Conservation (phyloP, 2,329 filamentous ascomycete species). For the Hirsutella thompsonii region DNA sequence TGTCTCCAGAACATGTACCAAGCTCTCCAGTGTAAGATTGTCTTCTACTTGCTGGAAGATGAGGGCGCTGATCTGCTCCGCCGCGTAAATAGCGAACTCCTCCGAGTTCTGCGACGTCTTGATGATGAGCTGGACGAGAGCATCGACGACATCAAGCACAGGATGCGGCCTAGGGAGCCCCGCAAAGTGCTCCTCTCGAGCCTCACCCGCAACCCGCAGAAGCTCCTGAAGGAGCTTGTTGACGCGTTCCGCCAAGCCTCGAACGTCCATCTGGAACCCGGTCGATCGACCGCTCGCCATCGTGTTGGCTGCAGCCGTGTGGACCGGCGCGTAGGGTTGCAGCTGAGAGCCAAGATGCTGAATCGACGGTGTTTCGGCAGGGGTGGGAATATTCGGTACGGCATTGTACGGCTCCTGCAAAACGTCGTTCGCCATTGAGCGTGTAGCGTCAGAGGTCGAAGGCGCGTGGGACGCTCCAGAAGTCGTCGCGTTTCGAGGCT, state of each 20-base stretch:
- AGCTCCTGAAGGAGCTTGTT: constrained; percentile 46
- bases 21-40: constrained; percentile 44
- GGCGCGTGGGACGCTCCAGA: constrained; percentile 42
- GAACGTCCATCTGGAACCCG: constrained; percentile 36
- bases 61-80: constrained; percentile 44
- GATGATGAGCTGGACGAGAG: constrained; percentile 48
- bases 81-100: constrained; percentile 44
- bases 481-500: constrained; percentile 52
- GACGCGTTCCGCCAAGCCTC: constrained; percentile 39
- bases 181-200: constrained; percentile 44
- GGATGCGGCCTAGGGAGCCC: constrained; percentile 45
- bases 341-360: constrained; percentile 40
- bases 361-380: constrained; percentile 44
- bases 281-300: constrained; percentile 38
- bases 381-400: constrained; percentile 44
- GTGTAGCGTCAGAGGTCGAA: constrained; percentile 46
- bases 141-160: constrained; percentile 50
- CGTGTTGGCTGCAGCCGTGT: constrained; percentile 20
- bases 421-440: constrained; percentile 50
- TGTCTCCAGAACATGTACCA: constrained; percentile 49
- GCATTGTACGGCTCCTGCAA: constrained; percentile 48
- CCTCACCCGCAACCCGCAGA: constrained; percentile 36
- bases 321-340: constrained; percentile 41
- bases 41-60: constrained; percentile 43
- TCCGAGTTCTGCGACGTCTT: constrained; percentile 49